These are phyloP conservation scores for Saccharomycopsis olivae DNA, from an alignment of 805 yeast species.

Conservation along the genomic window DNA sequence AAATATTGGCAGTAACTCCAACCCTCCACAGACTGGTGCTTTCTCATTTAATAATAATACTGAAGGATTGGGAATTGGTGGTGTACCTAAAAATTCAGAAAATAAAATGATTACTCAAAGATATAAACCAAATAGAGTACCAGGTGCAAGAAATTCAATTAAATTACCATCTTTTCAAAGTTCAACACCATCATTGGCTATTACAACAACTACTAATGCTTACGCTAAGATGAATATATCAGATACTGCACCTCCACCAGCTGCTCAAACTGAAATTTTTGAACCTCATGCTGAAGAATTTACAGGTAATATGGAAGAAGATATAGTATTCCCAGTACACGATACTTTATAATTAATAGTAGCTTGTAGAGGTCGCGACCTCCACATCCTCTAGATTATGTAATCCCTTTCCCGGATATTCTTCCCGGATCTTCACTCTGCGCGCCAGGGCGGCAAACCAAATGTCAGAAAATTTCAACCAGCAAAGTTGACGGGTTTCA, in stretches of 20 bases:
- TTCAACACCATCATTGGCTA: conserved; percentile 25
- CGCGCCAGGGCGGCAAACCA: too few species aligned
- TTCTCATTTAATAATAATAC: not conserved
- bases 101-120: conserved; percentile 4
- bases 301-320: not conserved
- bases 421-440: too few species aligned
- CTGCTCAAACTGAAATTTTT: not conserved
- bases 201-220: conserved; percentile 24
- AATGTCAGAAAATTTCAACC: too few species aligned
- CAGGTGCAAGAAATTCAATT: too few species aligned
- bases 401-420: too few species aligned
- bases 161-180: conserved; percentile 7
- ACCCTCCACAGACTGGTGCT: not conserved
- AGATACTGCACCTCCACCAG: too few species aligned
- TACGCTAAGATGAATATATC: conserved; percentile 24
- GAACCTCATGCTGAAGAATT: not conserved
- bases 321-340: conserved; percentile 1
- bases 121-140: conserved; percentile 7
- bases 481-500: too few species aligned
- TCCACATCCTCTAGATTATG: too few species aligned
- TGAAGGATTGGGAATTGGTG: not conserved
- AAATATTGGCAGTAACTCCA: not conserved
- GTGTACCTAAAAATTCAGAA: not conserved
- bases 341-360: too few species aligned
- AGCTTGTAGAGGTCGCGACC: too few species aligned